Evolutionary conservation across 495 filamentous ascomycete genomes (phyloP).

Genomic region (Terfezia boudieri): DNA sequence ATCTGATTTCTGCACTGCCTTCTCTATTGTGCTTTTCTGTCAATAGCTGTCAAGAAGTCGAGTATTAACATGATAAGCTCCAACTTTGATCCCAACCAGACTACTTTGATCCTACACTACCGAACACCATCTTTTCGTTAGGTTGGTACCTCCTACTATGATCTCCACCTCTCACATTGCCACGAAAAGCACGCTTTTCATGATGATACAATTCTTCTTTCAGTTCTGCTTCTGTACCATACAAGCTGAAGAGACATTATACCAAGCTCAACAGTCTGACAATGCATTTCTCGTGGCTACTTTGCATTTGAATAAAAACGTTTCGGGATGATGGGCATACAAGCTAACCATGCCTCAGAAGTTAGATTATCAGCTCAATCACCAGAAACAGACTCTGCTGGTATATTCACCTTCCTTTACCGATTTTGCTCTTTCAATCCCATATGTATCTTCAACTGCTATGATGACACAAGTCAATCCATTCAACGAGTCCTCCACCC

Average conservation of each 20-base stretch:
- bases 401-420: neutral
- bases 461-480: neutral
- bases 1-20: neutral
- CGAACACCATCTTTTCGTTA: no score
- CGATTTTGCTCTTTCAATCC: neutral
- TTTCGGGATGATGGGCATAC: neutral
- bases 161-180: neutral
- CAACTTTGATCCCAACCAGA: no score
- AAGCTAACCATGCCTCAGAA: neutral
- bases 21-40: neutral
- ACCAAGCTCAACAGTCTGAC: neutral
- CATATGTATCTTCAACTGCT: neutral
- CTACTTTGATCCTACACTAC: neutral
- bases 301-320: neutral
- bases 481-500: neutral
- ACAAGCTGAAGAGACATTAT: neutral
- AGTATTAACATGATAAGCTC: neutral
- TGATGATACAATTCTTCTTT: neutral
- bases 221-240: neutral
- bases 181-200: neutral
- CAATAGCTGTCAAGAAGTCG: neutral
- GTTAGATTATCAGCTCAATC: neutral
- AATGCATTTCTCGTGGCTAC: neutral
- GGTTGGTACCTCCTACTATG: neutral
- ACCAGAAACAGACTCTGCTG: neutral